phyloP scores from a whole-genome alignment of 2,329 filamentous ascomycete genomes.

The Sordariomycetes sp. region DNA sequence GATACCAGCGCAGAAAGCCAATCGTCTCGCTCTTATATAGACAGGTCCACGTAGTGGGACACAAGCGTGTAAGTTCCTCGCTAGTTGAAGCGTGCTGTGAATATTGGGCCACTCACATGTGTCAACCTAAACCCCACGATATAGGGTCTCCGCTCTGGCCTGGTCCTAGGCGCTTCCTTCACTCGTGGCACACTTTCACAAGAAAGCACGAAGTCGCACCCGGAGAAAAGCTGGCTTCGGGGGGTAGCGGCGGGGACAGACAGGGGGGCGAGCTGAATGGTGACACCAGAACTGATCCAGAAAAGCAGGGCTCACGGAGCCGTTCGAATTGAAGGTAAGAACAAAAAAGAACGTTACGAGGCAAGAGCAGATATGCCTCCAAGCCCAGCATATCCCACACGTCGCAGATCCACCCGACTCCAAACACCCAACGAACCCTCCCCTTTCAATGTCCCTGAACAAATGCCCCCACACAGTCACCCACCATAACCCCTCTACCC shows the following conservation, averaged over 20 bases:
- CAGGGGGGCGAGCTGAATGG: too few species aligned
- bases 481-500: not conserved
- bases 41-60: too few species aligned
- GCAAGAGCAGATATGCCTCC: not conserved
- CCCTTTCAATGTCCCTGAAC: not conserved
- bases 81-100: too few species aligned
- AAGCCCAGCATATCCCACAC: not conserved
- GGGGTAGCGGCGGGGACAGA: too few species aligned
- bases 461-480: not conserved
- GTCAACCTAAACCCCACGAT: too few species aligned
- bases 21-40: too few species aligned
- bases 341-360: not conserved
- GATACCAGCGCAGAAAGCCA: too few species aligned
- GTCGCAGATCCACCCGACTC: not conserved
- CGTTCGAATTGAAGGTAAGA: not conserved
- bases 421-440: not conserved
- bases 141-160: too few species aligned
- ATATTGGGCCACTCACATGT: too few species aligned
- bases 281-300: not conserved
- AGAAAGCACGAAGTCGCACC: not conserved
- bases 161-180: too few species aligned
- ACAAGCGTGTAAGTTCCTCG: too few species aligned
- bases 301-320: not conserved
- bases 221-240: not conserved
- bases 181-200: not conserved